phyloP scores from a whole-genome alignment of 2,329 filamentous ascomycete genomes.

The Cryphonectria naterciae region DNA sequence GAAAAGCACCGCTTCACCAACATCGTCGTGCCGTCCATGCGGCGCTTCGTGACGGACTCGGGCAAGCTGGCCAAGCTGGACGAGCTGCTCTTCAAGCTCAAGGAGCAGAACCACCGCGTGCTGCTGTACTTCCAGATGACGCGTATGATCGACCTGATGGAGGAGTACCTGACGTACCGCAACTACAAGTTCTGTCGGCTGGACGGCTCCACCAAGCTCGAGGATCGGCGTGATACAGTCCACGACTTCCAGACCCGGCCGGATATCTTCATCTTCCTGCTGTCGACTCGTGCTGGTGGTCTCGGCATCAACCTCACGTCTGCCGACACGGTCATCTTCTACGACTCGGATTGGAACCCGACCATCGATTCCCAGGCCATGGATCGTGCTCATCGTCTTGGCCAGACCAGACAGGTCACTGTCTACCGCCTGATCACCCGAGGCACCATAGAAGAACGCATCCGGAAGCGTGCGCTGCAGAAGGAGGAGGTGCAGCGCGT shows the following conservation, averaged over 20 bases:
- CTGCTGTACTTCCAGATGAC: constrained; percentile 99
- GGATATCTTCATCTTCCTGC: constrained; percentile 95
- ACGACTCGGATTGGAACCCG: constrained; percentile 99
- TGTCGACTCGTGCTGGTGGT: constrained; percentile 95
- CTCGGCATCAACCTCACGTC: constrained; percentile 96
- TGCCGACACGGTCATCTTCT: constrained; percentile 98
- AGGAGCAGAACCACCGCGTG: constrained; percentile 90
- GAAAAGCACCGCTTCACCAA: constrained; percentile 85
- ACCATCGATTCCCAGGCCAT: constrained; percentile 99
- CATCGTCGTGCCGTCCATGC: constrained; percentile 94
- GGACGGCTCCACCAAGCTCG: constrained; percentile 95
- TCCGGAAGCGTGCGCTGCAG: constrained; percentile 93
- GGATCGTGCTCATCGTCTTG: constrained; percentile 97
- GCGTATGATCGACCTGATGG: constrained; percentile 98
- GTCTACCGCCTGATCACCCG: constrained; percentile 97
- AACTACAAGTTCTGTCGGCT: constrained; percentile 99
- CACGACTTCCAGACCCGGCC: constrained; percentile 93
- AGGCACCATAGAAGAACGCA: constrained; percentile 96
- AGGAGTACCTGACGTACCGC: constrained; percentile 97
- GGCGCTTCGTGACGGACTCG: constrained; percentile 94
- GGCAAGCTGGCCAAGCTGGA: constrained; percentile 95
- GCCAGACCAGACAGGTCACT: constrained; percentile 93
- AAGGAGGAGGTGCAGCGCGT: constrained; percentile 99
- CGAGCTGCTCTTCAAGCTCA: constrained; percentile 82
- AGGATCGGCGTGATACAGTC: constrained; percentile 95